Conservation (phyloP, 1,284 basidiomycete species). For the Cystobasidium slooffiae region DNA sequence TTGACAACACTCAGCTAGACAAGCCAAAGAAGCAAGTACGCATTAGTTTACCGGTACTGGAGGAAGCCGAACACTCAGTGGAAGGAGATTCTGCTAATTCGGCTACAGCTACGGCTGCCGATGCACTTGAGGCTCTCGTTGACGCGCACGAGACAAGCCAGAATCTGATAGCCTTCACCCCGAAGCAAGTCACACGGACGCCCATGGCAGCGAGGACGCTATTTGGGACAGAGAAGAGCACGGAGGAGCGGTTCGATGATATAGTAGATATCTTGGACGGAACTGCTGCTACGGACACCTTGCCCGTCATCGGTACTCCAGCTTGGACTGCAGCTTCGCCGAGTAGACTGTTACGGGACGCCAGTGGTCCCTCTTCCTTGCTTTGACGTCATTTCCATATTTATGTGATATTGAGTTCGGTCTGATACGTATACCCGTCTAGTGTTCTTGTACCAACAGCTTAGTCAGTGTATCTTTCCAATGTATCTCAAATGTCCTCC, state of each 20-base stretch:
- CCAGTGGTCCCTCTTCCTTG: too few species aligned
- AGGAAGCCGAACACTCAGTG: not conserved
- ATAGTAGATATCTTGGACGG: constrained; percentile 5
- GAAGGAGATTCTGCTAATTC: not conserved
- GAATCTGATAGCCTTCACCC: not conserved
- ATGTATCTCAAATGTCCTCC: too few species aligned
- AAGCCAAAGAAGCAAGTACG: constrained; percentile 8
- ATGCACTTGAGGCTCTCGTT: not conserved
- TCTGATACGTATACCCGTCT: too few species aligned
- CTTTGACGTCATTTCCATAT: too few species aligned
- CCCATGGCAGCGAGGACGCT: constrained; percentile 27
- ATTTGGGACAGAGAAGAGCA: constrained; percentile 37
- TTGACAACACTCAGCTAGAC: not conserved
- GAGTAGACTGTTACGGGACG: not conserved
- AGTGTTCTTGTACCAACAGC: too few species aligned
- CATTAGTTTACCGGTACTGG: not conserved
- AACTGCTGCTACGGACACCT: not conserved
- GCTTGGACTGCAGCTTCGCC: constrained; percentile 4
- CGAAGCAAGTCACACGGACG: constrained; percentile 15
- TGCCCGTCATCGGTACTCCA: not conserved
- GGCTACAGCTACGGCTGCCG: too few species aligned
- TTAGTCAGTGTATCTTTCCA: too few species aligned
- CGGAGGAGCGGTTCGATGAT: constrained; percentile 40
- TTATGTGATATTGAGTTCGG: too few species aligned
- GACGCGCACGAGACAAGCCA: not conserved